Conservation (phyloP, 1,284 basidiomycete genomes). For the Cryptococcus deneoformans region DNA sequence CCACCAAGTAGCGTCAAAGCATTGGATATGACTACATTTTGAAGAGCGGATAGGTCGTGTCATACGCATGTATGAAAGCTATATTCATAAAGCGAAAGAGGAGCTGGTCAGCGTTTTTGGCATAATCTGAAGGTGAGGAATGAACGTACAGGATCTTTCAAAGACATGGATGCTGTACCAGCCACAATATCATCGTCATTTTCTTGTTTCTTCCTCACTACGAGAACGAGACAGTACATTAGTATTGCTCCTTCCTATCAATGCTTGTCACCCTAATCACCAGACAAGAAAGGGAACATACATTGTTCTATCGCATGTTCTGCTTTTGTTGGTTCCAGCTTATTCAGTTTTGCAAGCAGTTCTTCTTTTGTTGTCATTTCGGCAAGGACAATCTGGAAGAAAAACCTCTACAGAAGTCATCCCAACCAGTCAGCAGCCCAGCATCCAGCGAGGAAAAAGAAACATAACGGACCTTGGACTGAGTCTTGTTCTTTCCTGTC, state of each 20-base stretch:
- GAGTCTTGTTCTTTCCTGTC: constrained; percentile 43
- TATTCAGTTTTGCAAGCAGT: constrained; percentile 53
- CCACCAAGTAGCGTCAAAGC: constrained; percentile 95
- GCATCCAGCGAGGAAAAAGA: neutral
- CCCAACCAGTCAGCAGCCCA: neutral
- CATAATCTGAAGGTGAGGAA: neutral
- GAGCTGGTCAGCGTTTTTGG: neutral
- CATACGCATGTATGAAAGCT: constrained; percentile 89
- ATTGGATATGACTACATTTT: constrained; percentile 85
- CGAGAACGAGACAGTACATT: neutral
- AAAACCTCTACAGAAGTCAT: constrained; percentile 65
- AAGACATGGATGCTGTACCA: constrained; percentile 78
- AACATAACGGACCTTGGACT: constrained; percentile 33
- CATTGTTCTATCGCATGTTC: constrained; percentile 19
- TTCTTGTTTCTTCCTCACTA: constrained; percentile 61
- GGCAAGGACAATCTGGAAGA: constrained; percentile 76
- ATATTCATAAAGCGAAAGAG: neutral
- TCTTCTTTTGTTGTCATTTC: constrained; percentile 68
- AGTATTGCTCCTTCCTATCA: neutral
- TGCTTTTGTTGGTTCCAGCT: constrained; percentile 22
- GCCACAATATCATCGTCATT: constrained; percentile 87
- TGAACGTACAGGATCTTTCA: constrained; percentile 82
- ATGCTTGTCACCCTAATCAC: too few species aligned
- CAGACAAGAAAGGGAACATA: constrained; percentile 3
- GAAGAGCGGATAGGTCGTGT: constrained; percentile 78